These are phyloP conservation scores for Penicillium coffeae DNA, from an alignment of 495 filamentous ascomycete genomes.

Conservation along the genomic window DNA sequence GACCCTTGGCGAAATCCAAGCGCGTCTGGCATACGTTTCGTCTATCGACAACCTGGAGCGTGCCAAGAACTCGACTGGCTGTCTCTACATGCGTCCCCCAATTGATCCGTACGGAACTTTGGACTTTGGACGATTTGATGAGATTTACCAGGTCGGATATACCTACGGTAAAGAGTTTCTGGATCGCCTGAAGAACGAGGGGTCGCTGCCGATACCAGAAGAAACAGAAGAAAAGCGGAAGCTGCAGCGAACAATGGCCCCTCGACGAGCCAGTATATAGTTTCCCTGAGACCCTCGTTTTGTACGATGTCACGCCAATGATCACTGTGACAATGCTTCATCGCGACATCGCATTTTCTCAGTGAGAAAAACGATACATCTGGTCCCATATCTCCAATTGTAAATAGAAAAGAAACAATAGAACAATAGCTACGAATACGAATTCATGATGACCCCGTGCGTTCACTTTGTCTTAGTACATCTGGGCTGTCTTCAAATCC, in stretches of 20 bases:
- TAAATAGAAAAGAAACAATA: no score
- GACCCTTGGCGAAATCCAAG: conserved; percentile 93
- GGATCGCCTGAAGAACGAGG: conserved; percentile 67
- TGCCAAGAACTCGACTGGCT: conserved; percentile 82
- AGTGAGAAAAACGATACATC: no score
- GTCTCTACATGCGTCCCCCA: conserved; percentile 91
- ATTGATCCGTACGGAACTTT: conserved; percentile 91
- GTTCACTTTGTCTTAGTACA: no score
- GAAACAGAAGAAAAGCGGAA: conserved; percentile 87
- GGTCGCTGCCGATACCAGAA: conserved; percentile 58
- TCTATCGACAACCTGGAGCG: conserved; percentile 90
- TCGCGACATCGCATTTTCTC: no score
- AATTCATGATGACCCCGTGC: no score
- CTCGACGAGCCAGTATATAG: conserved; percentile 80
- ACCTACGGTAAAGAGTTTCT: conserved; percentile 77
- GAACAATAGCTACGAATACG: no score
- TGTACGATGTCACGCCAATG: neutral
- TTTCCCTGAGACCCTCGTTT: neutral
- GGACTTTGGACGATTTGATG: conserved; percentile 95
- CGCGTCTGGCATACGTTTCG: conserved; percentile 87
- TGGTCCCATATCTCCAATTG: no score
- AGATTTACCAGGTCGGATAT: conserved; percentile 90
- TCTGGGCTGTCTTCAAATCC: no score
- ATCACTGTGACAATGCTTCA: no score
- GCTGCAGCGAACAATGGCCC: conserved; percentile 88